Evolutionary conservation across 805 yeast genomes (phyloP), one percentile per base, ranked within the genome.

Genomic region (Ogataea minuta): DNA sequence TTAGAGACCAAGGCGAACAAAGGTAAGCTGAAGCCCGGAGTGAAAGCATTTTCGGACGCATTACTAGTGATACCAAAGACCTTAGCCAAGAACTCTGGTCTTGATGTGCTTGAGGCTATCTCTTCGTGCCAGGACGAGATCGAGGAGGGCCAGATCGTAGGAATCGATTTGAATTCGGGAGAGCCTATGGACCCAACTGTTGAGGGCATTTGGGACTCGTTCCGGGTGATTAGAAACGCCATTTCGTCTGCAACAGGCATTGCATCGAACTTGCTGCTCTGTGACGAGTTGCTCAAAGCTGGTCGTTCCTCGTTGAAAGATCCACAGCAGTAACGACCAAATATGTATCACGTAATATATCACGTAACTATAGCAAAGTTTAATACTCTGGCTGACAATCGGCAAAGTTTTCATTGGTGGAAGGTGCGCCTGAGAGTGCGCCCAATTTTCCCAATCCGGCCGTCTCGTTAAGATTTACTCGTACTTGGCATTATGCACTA

Each of bases 191-290:
- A 91, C 59, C 97, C 99, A 34, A 75, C 87, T 6, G 75, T 85
- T 38, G 96, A 87, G 59, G 99, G 99, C 45, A 79, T 93, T 43
- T 93, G 96, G 95, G 99, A 93, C 66, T 85, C 95, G 17, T 93
- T 77, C 70, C 74, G 99, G 50, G 99, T 93, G 27, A 69, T 93
- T 44, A 80, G 99, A 68, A 93, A 93, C 62, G 95, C 96, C 8
- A 71, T 93, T 38, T 79, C 89, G 35, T 81, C 95, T 31, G 96
- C 98, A 26, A 84, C 95, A 1, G 95, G 96, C 38, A 93, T 93
- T 56, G 91, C 99, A 1, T 81, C 93, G 48, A 93, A 93, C 61
- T 69, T 93, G 55, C 74, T 93, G 50, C 72, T 93, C 47, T 93
- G 99, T 71, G 99, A 93, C 67, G 99, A 93, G 67, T 73, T 93